Evolutionary conservation across 345 rosid species (phyloP).

Genomic region (Brassica cretica): DNA sequence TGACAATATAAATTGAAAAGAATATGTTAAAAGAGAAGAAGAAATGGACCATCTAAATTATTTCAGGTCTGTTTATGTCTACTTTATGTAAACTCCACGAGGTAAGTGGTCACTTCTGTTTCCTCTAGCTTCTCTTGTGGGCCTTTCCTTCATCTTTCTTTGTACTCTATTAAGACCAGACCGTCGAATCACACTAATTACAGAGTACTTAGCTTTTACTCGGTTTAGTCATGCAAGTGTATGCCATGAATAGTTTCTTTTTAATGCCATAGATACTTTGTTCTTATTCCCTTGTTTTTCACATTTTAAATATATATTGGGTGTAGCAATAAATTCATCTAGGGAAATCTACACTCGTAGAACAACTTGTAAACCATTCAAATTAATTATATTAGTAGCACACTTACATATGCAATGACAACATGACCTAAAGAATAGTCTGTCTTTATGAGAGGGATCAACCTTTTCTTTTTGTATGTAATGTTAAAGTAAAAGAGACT

Average conservation of each 20-base stretch:
- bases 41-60: conserved; percentile 27
- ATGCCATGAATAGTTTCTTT: neutral
- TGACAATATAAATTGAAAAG: conserved; percentile 22
- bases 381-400: neutral
- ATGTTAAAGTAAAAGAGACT: conserved; percentile 6
- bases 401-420: conserved; percentile 6
- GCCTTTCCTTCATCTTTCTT: conserved; percentile 14
- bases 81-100: conserved; percentile 35
- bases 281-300: too few relatives aligned
- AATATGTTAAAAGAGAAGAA: conserved; percentile 2
- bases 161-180: neutral
- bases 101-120: conserved; percentile 39
- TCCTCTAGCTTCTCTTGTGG: conserved; percentile 32
- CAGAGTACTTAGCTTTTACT: neutral
- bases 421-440: neutral
- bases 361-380: conserved; percentile 9
- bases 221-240: neutral
- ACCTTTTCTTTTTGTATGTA: conserved; percentile 7
- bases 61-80: conserved; percentile 32
- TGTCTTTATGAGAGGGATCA: conserved; percentile 3
- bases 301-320: neutral
- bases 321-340: neutral
- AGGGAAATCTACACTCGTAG: neutral
- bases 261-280: too few relatives aligned
- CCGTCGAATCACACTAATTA: neutral